Conservation (phyloP, 2,329 filamentous ascomycete genomes). For the Botrytis byssoidea region DNA sequence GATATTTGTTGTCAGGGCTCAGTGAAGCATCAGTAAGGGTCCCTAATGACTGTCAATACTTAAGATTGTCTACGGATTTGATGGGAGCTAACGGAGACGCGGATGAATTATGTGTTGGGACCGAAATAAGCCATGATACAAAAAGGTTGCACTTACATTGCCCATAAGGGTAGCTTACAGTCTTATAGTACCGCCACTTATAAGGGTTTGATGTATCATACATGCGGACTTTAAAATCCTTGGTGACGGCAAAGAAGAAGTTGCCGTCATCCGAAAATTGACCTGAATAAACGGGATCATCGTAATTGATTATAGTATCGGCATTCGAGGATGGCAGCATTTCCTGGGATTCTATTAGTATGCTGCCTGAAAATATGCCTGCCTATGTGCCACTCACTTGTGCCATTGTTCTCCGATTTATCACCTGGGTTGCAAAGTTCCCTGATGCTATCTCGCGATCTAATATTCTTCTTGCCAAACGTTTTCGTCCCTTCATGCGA, state of each 20-base stretch:
- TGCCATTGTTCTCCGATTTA: constrained; percentile 64
- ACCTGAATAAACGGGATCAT: constrained; percentile 84
- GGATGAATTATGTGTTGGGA: neutral
- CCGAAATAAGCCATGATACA: neutral
- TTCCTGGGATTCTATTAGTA: constrained; percentile 46
- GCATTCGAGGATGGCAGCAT: constrained; percentile 75
- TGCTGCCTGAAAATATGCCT: neutral
- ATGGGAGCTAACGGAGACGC: neutral
- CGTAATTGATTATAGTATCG: constrained; percentile 86
- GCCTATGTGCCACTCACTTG: constrained; percentile 51
- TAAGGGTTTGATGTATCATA: constrained; percentile 97
- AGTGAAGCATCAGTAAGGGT: constrained; percentile 92
- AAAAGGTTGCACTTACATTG: constrained; percentile 43
- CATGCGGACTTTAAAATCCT: constrained; percentile 94
- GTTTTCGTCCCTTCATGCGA: constrained; percentile 46
- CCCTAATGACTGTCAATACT: constrained; percentile 46
- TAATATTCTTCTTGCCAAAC: constrained; percentile 67
- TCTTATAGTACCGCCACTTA: constrained; percentile 95
- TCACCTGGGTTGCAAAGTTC: constrained; percentile 55
- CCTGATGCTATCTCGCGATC: constrained; percentile 79
- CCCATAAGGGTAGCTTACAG: constrained; percentile 78
- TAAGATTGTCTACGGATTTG: neutral
- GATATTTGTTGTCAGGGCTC: constrained; percentile 85
- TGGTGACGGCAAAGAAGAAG: constrained; percentile 90
- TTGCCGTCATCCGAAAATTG: constrained; percentile 97